A percentile compares a stretch with the other conserved stretches of the same genome.
Evolutionary conservation across 2,329 filamentous ascomycete species (phyloP).

Genomic region (Exophiala sideris): DNA sequence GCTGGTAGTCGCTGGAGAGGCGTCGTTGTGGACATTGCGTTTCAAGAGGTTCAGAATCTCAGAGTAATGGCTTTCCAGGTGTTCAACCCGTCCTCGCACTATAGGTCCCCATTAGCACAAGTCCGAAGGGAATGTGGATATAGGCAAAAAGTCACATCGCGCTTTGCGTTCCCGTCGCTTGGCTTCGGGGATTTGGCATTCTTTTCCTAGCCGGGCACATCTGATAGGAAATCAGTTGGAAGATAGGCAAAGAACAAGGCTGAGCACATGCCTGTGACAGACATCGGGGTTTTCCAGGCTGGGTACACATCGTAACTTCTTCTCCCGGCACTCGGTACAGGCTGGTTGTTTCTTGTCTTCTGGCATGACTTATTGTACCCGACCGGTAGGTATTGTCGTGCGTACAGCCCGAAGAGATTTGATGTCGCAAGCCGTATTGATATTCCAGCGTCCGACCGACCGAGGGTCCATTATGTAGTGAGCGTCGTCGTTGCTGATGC

Average conservation of each 20-base stretch:
- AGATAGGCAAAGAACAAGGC: not conserved
- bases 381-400: not conserved
- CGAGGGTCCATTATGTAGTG: not conserved
- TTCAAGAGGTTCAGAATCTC: constrained; percentile 16
- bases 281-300: constrained; percentile 3
- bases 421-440: not conserved
- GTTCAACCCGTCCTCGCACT: constrained; percentile 19
- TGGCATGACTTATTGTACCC: not conserved
- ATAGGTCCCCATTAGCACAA: not conserved
- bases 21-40: not conserved
- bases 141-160: constrained; percentile 1
- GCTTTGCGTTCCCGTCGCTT: constrained; percentile 18
- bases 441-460: not conserved
- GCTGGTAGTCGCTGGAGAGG: not conserved
- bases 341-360: constrained; percentile 17
- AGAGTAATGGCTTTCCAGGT: constrained; percentile 17
- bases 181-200: constrained; percentile 17
- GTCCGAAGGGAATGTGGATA: not conserved
- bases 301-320: constrained; percentile 17
- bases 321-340: constrained; percentile 15
- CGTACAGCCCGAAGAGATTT: not conserved
- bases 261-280: constrained; percentile 8
- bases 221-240: not conserved
- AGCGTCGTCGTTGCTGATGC: too few species aligned
- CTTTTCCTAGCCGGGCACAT: constrained; percentile 13